Percentiles rank a stretch among this genome's conserved stretches.
Evolutionary conservation across 192 early-diverging fungal species (phyloP).

Genomic region (Coemansia asiatica): DNA sequence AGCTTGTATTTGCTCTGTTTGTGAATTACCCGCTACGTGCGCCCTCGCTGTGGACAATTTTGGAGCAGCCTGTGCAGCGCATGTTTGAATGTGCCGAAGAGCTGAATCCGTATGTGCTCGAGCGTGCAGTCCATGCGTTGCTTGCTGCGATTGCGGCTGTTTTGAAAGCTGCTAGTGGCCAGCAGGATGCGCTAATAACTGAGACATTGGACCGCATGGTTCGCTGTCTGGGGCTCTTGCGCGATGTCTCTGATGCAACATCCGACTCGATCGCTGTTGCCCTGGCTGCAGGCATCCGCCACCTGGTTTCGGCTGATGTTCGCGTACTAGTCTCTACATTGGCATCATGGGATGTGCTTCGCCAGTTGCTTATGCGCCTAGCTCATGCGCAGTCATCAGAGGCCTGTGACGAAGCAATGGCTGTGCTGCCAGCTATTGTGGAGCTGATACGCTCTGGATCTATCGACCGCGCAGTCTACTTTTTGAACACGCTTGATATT

Average conservation of each 20-base stretch:
- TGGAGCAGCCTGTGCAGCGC: slow-evolving; percentile 68
- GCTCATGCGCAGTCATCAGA: slow-evolving; percentile 27
- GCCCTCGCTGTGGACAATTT: slow-evolving; percentile 58
- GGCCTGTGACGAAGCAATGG: slow-evolving; percentile 20
- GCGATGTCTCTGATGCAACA: slow-evolving; percentile 56
- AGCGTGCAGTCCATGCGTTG: slow-evolving; percentile 76
- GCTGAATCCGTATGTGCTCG: slow-evolving; percentile 67
- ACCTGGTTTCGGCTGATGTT: slow-evolving; percentile 26
- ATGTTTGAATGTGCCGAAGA: slow-evolving; percentile 69
- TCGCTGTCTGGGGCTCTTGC: slow-evolving; percentile 52
- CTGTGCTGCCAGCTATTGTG: slow-evolving; percentile 36
- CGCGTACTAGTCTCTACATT: slow-evolving; percentile 14
- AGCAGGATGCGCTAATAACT: slow-evolving; percentile 11
- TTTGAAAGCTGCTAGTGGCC: slow-evolving; percentile 17
- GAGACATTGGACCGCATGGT: slow-evolving; percentile 36
- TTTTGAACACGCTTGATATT: slow-evolving; percentile 33
- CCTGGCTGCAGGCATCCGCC: slow-evolving; percentile 36
- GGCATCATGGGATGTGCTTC: slow-evolving; percentile 42
- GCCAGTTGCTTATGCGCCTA: slow-evolving; percentile 42
- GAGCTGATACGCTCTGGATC: slow-evolving; percentile 38
- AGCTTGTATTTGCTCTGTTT: slow-evolving; percentile 40
- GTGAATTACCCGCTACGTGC: slow-evolving; percentile 22
- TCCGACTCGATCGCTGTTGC: slow-evolving; percentile 42
- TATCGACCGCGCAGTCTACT: slow-evolving; percentile 29
- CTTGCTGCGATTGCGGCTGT: slow-evolving; percentile 69